These are phyloP conservation scores for Diaporthe aspalathi DNA, from an alignment of 2,329 filamentous ascomycete genomes.

Conservation along the genomic window DNA sequence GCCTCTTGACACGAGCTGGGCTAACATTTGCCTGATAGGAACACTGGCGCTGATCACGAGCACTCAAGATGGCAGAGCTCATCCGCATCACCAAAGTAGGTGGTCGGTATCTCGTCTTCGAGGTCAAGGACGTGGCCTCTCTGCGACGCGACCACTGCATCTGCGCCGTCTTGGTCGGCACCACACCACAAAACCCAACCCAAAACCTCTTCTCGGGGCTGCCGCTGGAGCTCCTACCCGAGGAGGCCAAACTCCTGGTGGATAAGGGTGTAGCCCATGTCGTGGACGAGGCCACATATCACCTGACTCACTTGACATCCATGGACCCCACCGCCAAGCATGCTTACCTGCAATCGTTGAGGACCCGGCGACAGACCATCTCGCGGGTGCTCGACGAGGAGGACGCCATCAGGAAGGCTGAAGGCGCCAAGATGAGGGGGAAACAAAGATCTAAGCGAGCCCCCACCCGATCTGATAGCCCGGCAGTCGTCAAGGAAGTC, in stretches of 20 bases:
- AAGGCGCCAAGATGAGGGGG: conserved; percentile 44
- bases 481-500: conserved; percentile 14
- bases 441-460: conserved; percentile 39
- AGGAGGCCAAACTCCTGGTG: conserved; percentile 86
- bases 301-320: conserved; percentile 71
- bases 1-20: conserved; percentile 36
- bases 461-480: conserved; percentile 1
- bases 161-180: conserved; percentile 86
- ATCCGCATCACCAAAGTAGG: conserved; percentile 85
- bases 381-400: conserved; percentile 55
- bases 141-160: conserved; percentile 85
- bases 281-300: conserved; percentile 80
- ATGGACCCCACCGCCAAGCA: conserved; percentile 68
- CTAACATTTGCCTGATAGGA: conserved; percentile 37
- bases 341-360: conserved; percentile 72
- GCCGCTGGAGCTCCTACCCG: conserved; percentile 88
- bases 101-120: conserved; percentile 89
- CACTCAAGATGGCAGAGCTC: conserved; percentile 55
- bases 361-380: conserved; percentile 55
- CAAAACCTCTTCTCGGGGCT: conserved; percentile 94
- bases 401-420: conserved; percentile 48
- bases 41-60: conserved; percentile 12
- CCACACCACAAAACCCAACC: conserved; percentile 89
- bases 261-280: conserved; percentile 81
- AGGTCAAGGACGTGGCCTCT: conserved; percentile 81